Base-by-base conservation (phyloP, 176 grass and related monocot species). In the Juncus effusus region DNA sequence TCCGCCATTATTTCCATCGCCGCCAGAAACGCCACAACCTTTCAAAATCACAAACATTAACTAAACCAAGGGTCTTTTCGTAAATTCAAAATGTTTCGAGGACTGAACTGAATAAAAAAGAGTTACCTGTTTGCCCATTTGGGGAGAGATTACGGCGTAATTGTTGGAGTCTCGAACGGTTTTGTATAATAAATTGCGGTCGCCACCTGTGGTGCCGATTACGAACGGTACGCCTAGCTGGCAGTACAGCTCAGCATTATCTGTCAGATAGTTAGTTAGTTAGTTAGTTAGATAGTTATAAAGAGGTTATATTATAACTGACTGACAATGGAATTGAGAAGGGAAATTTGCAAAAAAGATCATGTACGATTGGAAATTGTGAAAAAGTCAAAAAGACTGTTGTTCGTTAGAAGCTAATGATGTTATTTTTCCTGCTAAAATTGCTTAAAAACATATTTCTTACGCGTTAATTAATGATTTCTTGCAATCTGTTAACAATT, bases 1-100 rank as follows among this genome's bases (percentile, higher is more conserved):
- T 89, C 72, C 3, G 88, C 67, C 93, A 97, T 97, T 45, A 89
- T 97, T 81, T 97, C 85, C 88, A 92, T 97, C 5, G 93, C 88
- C 60, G 93, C 93, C 79, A 97, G 93, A 82, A 97, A 97, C 40
- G 88, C 88, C 61, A 91, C 93, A 10, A 97, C 88, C 93, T 28
- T 28, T 28, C 19, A 28, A 28, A 28, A 28, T 28, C 19, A 28
- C 19, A 28, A 28, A 28, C 19, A 28, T 28, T 28, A 28, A 28
- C 19, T 97, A 84, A 77, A 67, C 9, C 8, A 61, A 36, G 2
- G 35, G 9, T 4, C 16, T 56, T 38, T 10, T 71, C 5, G 3
- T 6, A 42, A 71, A 70, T 10, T 38, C 28, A 4, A 37, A 71
- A 19, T 71, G 41, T 11, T 15, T 13, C 40, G 16, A 39, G 5